Percentiles rank a stretch among this genome's conserved stretches.
Conservation (phyloP, 495 filamentous ascomycete genomes). For the Talaromyces adpressus region DNA sequence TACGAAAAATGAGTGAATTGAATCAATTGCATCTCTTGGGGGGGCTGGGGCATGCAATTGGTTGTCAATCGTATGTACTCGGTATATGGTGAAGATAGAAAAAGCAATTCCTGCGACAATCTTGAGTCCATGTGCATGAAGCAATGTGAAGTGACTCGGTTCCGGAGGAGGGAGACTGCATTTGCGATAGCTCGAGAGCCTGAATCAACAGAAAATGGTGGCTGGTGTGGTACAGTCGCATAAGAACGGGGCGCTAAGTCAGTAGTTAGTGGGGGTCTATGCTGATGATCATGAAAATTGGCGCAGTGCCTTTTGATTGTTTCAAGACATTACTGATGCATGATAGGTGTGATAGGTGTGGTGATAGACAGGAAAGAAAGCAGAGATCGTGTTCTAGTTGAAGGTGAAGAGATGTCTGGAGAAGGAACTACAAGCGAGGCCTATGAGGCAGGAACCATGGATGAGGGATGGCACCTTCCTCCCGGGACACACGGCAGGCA, state of each 20-base stretch:
- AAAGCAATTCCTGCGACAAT: background rate
- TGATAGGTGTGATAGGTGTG: background rate
- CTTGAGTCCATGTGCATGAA: background rate
- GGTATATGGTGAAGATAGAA: background rate
- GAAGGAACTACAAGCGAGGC: background rate
- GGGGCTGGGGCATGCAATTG: background rate
- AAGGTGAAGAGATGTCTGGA: background rate
- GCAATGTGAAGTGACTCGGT: background rate
- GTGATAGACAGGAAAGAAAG: background rate
- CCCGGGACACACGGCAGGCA: background rate
- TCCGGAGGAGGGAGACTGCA: background rate
- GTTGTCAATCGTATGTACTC: background rate
- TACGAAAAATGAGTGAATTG: background rate
- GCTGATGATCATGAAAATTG: background rate
- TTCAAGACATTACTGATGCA: background rate
- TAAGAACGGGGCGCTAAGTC: background rate
- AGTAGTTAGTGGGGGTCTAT: background rate
- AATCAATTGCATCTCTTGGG: background rate
- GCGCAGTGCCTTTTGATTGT: background rate
- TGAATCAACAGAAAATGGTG: background rate
- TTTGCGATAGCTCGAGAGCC: background rate
- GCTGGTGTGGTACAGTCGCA: background rate
- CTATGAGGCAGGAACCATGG: background rate
- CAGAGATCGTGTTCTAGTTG: background rate
- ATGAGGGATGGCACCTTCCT: background rate